Evolutionary conservation across 2,329 filamentous ascomycete species (phyloP).

Genomic region (Diplodia mutila): DNA sequence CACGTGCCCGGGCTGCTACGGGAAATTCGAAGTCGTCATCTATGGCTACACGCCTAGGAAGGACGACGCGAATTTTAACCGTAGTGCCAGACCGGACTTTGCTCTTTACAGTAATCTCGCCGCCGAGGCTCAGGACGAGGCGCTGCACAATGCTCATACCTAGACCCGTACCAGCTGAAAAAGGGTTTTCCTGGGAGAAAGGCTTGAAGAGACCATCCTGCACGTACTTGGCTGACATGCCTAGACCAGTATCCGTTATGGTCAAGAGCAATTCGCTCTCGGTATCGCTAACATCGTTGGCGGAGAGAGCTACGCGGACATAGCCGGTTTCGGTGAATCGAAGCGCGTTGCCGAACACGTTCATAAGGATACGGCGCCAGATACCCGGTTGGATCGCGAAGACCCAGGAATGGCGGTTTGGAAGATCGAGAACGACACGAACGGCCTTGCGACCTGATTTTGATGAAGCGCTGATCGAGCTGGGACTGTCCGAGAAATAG

Average conservation of each 20-base stretch:
- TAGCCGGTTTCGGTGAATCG: conserved; percentile 56
- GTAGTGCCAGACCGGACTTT: conserved; percentile 38
- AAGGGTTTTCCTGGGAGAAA: conserved; percentile 44
- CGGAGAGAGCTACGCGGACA: background rate
- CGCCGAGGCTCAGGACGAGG: conserved; percentile 42
- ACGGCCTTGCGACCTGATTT: background rate
- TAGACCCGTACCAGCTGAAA: conserved; percentile 43
- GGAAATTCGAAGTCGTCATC: too few relatives aligned
- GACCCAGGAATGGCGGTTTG: conserved; percentile 51
- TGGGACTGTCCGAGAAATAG: background rate
- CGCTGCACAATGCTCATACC: conserved; percentile 46
- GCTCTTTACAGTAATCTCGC: conserved; percentile 42
- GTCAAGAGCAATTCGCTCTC: conserved; percentile 31
- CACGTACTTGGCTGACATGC: conserved; percentile 45
- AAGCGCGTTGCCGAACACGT: conserved; percentile 64
- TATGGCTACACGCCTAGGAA: background rate
- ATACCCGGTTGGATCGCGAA: conserved; percentile 61
- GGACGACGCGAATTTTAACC: background rate
- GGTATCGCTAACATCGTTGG: background rate
- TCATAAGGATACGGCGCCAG: conserved; percentile 60
- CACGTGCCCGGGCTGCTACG: background rate
- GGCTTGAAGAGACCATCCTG: conserved; percentile 43
- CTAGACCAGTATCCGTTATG: conserved; percentile 44
- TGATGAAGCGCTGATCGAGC: background rate
- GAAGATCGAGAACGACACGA: conserved; percentile 56